Evolutionary conservation across 179 eudicot species (phyloP).

Genomic region (Corrigiola litoralis): DNA sequence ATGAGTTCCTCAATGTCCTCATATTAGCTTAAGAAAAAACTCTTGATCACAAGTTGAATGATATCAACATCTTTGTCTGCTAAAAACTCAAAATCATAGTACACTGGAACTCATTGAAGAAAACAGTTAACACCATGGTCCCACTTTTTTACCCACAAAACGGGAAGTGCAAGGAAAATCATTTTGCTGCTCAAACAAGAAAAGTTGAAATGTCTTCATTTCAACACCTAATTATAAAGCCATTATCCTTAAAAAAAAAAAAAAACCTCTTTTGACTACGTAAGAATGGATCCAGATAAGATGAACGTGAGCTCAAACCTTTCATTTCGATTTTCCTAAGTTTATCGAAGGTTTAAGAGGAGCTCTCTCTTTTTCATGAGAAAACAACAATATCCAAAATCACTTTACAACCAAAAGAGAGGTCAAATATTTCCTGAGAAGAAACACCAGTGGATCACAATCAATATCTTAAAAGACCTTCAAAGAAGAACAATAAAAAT

Average conservation of each 20-base stretch:
- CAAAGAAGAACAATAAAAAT: constrained; percentile 3
- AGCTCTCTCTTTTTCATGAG: constrained; percentile 3
- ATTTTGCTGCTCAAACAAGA: constrained; percentile 17
- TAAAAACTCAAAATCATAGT: background rate
- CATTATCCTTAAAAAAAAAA: no score
- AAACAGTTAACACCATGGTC: background rate
- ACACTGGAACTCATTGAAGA: constrained; percentile 8
- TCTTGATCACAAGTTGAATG: background rate
- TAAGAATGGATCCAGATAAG: background rate
- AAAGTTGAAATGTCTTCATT: no score
- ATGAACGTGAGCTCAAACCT: background rate
- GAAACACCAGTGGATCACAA: background rate
- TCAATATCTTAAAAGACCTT: background rate
- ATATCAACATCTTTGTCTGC: background rate
- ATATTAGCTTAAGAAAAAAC: background rate
- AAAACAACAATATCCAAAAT: background rate
- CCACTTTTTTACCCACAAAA: constrained; percentile 8
- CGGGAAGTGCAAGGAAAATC: constrained; percentile 4
- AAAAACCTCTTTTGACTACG: constrained; percentile 14
- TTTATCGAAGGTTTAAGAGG: constrained; percentile 8
- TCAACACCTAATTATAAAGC: no score
- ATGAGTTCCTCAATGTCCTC: background rate
- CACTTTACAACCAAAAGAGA: constrained; percentile 7
- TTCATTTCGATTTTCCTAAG: constrained; percentile 1
- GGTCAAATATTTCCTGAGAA: constrained; percentile 1